Base-by-base conservation (phyloP, 2,329 filamentous ascomycete genomes). In the Cladosporium sp. region DNA sequence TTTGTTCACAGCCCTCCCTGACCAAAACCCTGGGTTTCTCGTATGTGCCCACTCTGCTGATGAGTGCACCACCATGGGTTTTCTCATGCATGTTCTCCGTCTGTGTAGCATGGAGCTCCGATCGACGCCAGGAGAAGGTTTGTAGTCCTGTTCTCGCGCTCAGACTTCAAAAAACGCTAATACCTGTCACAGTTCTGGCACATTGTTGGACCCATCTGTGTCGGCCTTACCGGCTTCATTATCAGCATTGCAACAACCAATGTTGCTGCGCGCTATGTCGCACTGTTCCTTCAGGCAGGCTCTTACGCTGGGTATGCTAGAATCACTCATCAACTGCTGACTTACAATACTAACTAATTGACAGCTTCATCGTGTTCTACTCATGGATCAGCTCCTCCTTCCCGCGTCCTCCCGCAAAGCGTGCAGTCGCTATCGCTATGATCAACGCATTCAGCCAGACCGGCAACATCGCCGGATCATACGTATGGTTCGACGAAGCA, bases 381-480 rank as follows among this genome's bases (percentile, higher is more conserved):
- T 89, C 88, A 2, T 95, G 91, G 91, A 92, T 93, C 69, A 87
- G 85, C 56, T 91, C 90, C 74, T 89, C 88, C 1, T 83, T 94
- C 61, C 90, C 91, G 0, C 85, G 91, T 5, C 91, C 91, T 3
- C 89, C 90, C 0, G 88, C 90, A 2, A 93, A 93, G 79, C 85
- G 90, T 67, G 88, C 88, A 2, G 86, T 89, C 0, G 90, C 89
- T 0, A 76, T 94, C 5, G 91, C 90, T 0, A 88, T 89, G 67
- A 91, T 93, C 77, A 94, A 94, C 73, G 88, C 88, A 2, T 82
- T 91, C 11, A 86, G 84, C 21, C 92, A 93, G 16, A 31, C 33
- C 21, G 63, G 55, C 16, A 59, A 53, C 29, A 65, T 65, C 21
- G 86, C 86, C 0, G 87, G 87, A 1, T 85, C 83, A 0, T 89